These are phyloP conservation scores for Euryodendron excelsum DNA, from an alignment of 148 eudicot genomes.

Conservation along the genomic window DNA sequence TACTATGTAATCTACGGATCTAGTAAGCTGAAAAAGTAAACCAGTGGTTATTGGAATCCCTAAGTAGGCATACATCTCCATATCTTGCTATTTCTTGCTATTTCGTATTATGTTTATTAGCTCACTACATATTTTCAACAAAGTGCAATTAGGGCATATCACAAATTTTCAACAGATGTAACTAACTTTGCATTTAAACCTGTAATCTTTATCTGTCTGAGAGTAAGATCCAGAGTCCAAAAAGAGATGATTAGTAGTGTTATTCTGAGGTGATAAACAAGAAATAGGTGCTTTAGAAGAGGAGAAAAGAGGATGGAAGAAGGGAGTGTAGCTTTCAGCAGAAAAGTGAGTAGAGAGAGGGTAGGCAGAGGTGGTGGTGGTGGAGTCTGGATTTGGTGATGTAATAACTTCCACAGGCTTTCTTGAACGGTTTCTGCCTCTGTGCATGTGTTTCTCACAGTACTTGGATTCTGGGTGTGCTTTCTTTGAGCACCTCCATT, in stretches of 20 bases:
- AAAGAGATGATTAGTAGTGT: background rate
- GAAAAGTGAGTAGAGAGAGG: background rate
- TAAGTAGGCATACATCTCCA: no score
- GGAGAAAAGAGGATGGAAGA: background rate
- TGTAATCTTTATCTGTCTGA: background rate
- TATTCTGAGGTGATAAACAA: background rate
- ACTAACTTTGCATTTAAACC: background rate
- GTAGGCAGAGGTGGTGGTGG: background rate
- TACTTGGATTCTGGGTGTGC: constrained; percentile 92
- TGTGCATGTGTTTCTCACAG: constrained; percentile 93
- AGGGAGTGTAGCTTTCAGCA: background rate
- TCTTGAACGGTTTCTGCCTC: constrained; percentile 99
- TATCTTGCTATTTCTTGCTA: no score
- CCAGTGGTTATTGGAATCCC: no score
- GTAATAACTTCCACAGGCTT: constrained; percentile 84
- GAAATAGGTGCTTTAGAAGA: background rate
- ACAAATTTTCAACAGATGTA: no score
- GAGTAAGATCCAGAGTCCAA: constrained; percentile 1
- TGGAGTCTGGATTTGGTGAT: background rate
- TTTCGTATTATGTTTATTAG: no score
- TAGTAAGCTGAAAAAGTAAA: no score
- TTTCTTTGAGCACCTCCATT: constrained; percentile 96
- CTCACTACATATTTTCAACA: no score
- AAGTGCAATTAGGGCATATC: no score
- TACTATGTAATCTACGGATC: no score